Base-by-base conservation (phyloP, 2,329 filamentous ascomycete species). In the Monilinia fructicola region DNA sequence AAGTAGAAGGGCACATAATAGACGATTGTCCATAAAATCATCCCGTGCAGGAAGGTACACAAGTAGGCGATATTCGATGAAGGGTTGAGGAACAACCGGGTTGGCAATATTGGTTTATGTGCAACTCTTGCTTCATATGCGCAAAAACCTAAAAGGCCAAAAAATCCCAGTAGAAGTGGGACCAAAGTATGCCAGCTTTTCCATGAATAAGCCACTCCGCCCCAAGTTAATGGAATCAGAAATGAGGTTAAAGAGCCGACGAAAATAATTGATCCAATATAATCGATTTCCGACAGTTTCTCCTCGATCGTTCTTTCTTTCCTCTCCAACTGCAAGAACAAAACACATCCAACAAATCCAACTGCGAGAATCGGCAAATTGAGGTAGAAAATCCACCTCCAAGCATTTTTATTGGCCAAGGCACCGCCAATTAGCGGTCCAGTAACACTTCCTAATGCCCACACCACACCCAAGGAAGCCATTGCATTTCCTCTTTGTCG, bases 161-260 rank as follows among this genome's bases (percentile, higher is more conserved):
- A 72, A 1, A 77, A 71, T 2, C 87, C 86, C 14, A 89, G 54
- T 3, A 85, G 74, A 9, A 91, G 75, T 0, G 87, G 88, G 0
- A 87, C 80, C 4, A 91, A 77, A 0, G 86, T 88, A 1, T 81
- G 79, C 81, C 83, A 88, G 10, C 81, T 85, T 52, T 77, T 74
- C 88, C 88, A 91, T 0, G 81, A 74, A 73, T 88, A 90, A 77
- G 87, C 83, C 14, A 89, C 80, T 42, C 87, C 87, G 14, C 87
- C 70, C 80, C 85, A 87, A 1, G 85, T 86, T 3, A 89, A 74
- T 0, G 85, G 83, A 64, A 89, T 85, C 44, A 89, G 76, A 72
- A 89, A 84, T 44, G 81, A 82, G 0, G 84, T 86, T 16, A 81
- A 79, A 18, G 83, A 83, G 11, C 78, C 81, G 10, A 89, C 79